These are phyloP conservation scores for Pelagomonas calceolata DNA, from an alignment of 108 stramenopile species.

Conservation along the genomic window DNA sequence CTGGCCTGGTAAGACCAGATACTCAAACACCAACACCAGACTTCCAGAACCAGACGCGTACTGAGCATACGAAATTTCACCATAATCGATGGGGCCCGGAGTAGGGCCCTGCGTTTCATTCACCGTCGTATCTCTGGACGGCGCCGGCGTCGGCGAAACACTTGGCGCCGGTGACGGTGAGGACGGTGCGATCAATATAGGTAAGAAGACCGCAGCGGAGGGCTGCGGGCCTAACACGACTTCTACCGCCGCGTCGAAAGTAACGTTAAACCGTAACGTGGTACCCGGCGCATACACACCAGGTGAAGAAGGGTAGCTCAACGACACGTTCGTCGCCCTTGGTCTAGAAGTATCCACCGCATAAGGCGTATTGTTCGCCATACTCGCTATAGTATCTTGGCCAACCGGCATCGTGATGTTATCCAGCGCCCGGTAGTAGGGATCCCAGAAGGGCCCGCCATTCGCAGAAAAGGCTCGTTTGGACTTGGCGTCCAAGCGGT, in stretches of 20 bases:
- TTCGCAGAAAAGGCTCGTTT: no score
- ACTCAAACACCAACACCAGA: neutral
- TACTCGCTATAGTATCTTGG: neutral
- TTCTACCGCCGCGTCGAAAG: neutral
- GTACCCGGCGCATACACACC: neutral
- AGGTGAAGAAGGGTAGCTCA: neutral
- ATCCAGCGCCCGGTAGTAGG: neutral
- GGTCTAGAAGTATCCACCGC: neutral
- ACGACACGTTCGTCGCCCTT: neutral
- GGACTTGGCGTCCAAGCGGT: no score
- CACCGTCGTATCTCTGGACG: no score
- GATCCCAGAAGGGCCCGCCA: no score
- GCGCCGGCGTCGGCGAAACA: no score
- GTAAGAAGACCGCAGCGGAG: no score
- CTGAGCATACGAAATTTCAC: neutral
- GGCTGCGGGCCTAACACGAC: neutral
- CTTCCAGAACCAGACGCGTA: neutral
- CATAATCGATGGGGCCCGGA: no score
- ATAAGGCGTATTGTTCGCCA: neutral
- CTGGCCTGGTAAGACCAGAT: neutral
- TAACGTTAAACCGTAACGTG: neutral
- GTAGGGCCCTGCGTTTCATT: no score
- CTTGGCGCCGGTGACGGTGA: no score
- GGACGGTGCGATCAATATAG: no score
- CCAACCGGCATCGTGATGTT: neutral